Conservation (phyloP, 768 basidiomycete genomes). For the Mycena pura region DNA sequence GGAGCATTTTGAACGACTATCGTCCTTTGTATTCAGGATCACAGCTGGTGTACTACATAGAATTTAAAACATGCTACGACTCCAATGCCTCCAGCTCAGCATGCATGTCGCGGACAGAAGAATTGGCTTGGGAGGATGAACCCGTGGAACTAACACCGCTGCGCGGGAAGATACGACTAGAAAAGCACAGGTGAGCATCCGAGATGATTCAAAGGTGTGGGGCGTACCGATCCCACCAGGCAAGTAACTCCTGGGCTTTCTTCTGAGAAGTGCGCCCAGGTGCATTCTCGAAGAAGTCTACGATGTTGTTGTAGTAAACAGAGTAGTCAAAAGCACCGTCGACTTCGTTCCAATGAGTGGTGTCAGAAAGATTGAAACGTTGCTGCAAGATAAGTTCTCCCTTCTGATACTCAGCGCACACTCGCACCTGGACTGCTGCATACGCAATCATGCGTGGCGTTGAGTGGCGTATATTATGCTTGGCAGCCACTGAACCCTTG, state of each 20-base stretch:
- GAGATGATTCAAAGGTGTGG: no score
- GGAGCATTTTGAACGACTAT: no score
- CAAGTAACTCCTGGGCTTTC: not conserved
- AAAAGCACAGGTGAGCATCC: no score
- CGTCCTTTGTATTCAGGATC: no score
- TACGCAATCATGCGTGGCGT: constrained; percentile 39
- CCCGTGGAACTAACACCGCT: no score
- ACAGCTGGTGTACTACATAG: no score
- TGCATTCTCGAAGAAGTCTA: constrained; percentile 29
- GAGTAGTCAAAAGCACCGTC: constrained; percentile 31
- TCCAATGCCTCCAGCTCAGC: no score
- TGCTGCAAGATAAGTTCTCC: constrained; percentile 23
- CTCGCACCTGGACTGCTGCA: constrained; percentile 35
- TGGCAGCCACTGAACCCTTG: constrained; percentile 6
- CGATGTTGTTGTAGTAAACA: constrained; percentile 26
- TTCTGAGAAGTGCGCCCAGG: not conserved
- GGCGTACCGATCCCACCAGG: constrained; percentile 10
- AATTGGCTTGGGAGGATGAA: no score
- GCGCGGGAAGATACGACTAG: no score
- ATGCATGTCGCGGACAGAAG: no score
- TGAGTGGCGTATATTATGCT: constrained; percentile 26
- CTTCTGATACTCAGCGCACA: not conserved
- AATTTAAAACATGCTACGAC: no score
- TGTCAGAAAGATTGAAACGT: constrained; percentile 29
- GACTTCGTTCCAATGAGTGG: constrained; percentile 13